phyloP scores from a whole-genome alignment of 2,329 filamentous ascomycete species.

The Aurifilum marmelostoma region DNA sequence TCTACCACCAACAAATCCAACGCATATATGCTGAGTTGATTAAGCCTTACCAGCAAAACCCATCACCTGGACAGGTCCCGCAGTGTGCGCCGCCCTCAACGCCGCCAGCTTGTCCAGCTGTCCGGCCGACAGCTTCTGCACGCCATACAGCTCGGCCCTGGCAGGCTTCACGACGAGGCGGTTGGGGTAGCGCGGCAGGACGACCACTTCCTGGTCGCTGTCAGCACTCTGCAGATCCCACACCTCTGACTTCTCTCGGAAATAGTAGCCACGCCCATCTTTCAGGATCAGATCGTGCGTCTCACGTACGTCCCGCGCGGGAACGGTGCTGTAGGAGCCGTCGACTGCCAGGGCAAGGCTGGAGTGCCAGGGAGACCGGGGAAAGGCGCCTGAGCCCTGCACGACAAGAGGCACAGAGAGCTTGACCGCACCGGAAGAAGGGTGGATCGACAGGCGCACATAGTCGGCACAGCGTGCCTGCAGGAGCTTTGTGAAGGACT shows the following conservation, averaged over 20 bases:
- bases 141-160: not conserved
- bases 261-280: conserved; percentile 41
- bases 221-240: conserved; percentile 25
- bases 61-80: not conserved
- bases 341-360: conserved; percentile 39
- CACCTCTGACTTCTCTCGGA: conserved; percentile 40
- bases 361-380: conserved; percentile 41
- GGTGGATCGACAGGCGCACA: conserved; percentile 33
- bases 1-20: not conserved
- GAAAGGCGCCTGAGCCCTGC: conserved; percentile 31
- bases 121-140: not conserved
- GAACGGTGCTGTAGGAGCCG: conserved; percentile 34
- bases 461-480: conserved; percentile 28
- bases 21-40: too few relatives aligned
- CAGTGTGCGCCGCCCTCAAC: conserved; percentile 1
- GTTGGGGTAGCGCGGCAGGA: conserved; percentile 2
- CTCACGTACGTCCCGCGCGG: conserved; percentile 31
- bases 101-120: not conserved
- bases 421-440: conserved; percentile 30
- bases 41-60: not conserved
- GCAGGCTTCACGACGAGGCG: conserved; percentile 1
- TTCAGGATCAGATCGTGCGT: conserved; percentile 40
- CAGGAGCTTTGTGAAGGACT: conserved; percentile 18
- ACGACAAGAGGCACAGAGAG: conserved; percentile 32
- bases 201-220: not conserved